Conservation (phyloP, 1,139 yeast species). For the Diutina pseudorugosa region DNA sequence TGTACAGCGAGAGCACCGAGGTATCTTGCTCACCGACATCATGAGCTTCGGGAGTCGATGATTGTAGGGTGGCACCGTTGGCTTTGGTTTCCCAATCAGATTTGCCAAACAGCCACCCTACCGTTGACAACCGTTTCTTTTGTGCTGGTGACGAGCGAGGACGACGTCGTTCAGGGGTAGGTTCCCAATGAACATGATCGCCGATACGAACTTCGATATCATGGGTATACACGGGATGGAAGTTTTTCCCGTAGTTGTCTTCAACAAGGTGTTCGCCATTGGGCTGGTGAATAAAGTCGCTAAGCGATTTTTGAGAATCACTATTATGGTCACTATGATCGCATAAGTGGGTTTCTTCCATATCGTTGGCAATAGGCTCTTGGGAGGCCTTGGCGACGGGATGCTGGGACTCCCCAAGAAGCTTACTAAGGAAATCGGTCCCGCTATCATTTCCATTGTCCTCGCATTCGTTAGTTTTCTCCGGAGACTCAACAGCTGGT, state of each 20-base stretch:
- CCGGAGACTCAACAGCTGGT: no score
- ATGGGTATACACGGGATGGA: not conserved
- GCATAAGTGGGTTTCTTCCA: no score
- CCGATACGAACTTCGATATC: not conserved
- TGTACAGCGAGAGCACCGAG: not conserved
- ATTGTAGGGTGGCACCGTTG: not conserved
- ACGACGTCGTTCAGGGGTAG: not conserved
- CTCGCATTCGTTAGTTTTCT: no score
- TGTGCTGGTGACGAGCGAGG: not conserved
- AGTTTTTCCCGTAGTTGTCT: not conserved
- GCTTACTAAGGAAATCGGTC: no score
- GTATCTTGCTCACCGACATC: not conserved
- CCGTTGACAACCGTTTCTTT: not conserved
- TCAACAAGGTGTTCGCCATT: not conserved
- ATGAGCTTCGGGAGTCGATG: not conserved
- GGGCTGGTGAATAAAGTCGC: not conserved
- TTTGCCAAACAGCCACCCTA: not conserved
- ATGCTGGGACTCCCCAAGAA: no score
- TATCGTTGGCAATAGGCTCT: no score
- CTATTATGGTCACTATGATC: not conserved
- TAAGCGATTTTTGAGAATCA: not conserved
- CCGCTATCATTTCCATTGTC: no score
- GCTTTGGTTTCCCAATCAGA: not conserved
- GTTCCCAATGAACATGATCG: not conserved
- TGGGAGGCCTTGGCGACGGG: no score